Evolutionary conservation across 2,329 filamentous ascomycete genomes (phyloP).

Genomic region (Daldinia sp.): DNA sequence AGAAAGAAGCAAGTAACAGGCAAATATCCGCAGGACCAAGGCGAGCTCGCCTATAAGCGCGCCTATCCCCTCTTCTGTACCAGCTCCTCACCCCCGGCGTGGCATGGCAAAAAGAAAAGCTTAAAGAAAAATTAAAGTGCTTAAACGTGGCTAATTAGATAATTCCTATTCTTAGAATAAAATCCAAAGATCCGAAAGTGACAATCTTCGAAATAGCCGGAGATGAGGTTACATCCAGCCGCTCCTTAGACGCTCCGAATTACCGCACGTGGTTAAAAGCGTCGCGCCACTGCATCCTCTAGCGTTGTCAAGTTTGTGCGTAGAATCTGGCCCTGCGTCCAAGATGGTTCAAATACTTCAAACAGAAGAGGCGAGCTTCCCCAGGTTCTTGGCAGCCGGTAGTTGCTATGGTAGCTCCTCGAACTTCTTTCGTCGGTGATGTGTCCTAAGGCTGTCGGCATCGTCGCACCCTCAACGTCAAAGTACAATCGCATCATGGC

Average conservation of each 20-base stretch:
- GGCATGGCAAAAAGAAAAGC: constrained; percentile 1
- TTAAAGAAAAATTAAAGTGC: not conserved
- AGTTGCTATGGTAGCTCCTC: constrained; percentile 32
- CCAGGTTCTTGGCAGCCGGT: constrained; percentile 43
- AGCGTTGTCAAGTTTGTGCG: constrained; percentile 2
- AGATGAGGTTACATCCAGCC: constrained; percentile 31
- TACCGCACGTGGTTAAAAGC: constrained; percentile 44
- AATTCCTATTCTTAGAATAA: constrained; percentile 34
- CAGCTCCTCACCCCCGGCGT: constrained; percentile 15
- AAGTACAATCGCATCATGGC: constrained; percentile 24
- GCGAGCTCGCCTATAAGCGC: not conserved
- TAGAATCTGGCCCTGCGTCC: constrained; percentile 28
- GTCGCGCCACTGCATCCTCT: constrained; percentile 9
- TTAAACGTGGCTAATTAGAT: constrained; percentile 27
- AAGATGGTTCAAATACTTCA: constrained; percentile 31
- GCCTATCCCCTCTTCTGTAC: not conserved
- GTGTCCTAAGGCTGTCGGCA: constrained; percentile 1
- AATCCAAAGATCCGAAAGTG: constrained; percentile 18
- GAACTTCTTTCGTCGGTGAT: constrained; percentile 13
- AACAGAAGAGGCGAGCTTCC: constrained; percentile 26
- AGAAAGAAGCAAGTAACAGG: not conserved
- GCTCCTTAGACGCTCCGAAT: constrained; percentile 42
- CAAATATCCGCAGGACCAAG: not conserved
- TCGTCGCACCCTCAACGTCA: constrained; percentile 11
- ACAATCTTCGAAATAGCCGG: constrained; percentile 44